phyloP scores from a whole-genome alignment of 1,284 basidiomycete species.

The Schizophyllum commune region DNA sequence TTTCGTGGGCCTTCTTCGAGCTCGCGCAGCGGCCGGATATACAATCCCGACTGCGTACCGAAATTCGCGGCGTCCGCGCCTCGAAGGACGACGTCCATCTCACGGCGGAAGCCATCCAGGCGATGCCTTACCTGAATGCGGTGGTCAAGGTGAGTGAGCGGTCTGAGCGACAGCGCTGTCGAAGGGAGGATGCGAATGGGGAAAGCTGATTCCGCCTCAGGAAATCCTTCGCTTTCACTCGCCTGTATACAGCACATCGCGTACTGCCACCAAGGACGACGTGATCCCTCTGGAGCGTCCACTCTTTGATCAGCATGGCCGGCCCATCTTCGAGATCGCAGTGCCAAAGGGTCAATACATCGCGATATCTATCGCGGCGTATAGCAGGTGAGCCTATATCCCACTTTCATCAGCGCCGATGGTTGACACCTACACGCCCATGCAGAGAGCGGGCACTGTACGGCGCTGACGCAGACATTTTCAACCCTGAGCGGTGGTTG shows the following conservation, averaged over 20 bases:
- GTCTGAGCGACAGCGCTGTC: background rate
- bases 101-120: background rate
- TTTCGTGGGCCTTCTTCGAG: slow-evolving; percentile 33
- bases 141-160: slow-evolving; percentile 2
- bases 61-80: slow-evolving; percentile 27
- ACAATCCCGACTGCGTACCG: slow-evolving; percentile 40
- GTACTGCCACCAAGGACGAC: slow-evolving; percentile 4
- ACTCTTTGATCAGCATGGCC: background rate
- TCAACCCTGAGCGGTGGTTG: slow-evolving; percentile 46
- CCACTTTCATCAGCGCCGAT: background rate
- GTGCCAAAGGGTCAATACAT: slow-evolving; percentile 21
- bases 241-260: background rate
- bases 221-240: slow-evolving; percentile 28
- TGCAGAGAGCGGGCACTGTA: slow-evolving; percentile 38
- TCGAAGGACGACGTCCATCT: slow-evolving; percentile 13
- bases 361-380: slow-evolving; percentile 28
- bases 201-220: slow-evolving; percentile 13
- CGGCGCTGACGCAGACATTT: slow-evolving; percentile 43
- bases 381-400: slow-evolving; percentile 28
- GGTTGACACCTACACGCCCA: background rate
- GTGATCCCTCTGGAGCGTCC: slow-evolving; percentile 1
- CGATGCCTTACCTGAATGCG: slow-evolving; percentile 4
- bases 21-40: slow-evolving; percentile 37
- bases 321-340: background rate
- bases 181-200: too few relatives aligned